phyloP scores from a whole-genome alignment of 2,329 filamentous ascomycete species.

The Trichoderma sp. region DNA sequence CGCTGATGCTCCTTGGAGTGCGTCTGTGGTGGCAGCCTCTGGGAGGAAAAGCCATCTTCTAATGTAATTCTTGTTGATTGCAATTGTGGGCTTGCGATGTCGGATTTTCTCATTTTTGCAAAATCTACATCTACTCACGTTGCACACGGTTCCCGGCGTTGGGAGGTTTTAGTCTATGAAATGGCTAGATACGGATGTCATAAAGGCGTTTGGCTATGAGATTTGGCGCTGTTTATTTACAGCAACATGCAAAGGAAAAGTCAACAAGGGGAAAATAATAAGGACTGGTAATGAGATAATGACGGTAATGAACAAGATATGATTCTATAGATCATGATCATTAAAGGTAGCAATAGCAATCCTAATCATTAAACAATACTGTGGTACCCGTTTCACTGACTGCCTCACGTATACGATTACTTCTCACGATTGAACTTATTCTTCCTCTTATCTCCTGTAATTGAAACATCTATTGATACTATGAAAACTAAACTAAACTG shows the following conservation, averaged over 20 bases:
- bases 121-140: neutral
- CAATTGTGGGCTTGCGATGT: neutral
- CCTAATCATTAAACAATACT: neutral
- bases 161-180: neutral
- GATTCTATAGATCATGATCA: neutral
- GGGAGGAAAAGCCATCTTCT: constrained; percentile 15
- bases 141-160: neutral
- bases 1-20: constrained; percentile 21
- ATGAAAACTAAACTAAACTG: neutral
- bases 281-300: neutral
- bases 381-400: neutral
- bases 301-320: neutral
- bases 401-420: neutral
- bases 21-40: constrained; percentile 19
- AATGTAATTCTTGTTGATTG: neutral
- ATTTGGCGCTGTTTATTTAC: neutral
- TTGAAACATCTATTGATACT: neutral
- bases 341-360: neutral
- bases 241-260: neutral
- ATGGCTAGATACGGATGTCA: neutral
- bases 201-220: neutral
- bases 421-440: neutral
- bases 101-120: neutral
- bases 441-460: neutral
- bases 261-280: neutral